Evolutionary conservation across 495 filamentous ascomycete genomes (phyloP).

Genomic region (Tuber indicum): DNA sequence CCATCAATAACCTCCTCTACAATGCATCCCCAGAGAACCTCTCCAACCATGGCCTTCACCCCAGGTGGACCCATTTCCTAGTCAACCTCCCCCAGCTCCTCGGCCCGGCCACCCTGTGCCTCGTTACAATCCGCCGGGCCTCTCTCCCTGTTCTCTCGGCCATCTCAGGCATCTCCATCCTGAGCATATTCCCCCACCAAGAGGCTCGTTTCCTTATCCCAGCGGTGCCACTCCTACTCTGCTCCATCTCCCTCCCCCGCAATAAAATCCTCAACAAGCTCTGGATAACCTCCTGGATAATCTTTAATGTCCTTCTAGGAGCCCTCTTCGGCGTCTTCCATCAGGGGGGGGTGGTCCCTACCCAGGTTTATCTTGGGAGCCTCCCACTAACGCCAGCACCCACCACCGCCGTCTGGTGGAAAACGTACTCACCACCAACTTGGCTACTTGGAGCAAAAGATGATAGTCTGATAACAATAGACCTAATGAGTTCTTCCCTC

Average conservation of each 20-base stretch:
- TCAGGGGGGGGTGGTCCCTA: constrained; percentile 83
- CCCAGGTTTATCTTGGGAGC: constrained; percentile 51
- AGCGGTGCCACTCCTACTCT: constrained; percentile 77
- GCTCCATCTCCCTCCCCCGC: constrained; percentile 63
- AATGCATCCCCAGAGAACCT: constrained; percentile 72
- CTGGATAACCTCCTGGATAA: constrained; percentile 66
- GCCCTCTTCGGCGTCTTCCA: constrained; percentile 87
- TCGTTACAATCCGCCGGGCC: constrained; percentile 53
- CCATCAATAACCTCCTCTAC: constrained; percentile 84
- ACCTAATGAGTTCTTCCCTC: constrained; percentile 75
- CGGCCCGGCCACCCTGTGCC: constrained; percentile 71
- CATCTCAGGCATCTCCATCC: constrained; percentile 66
- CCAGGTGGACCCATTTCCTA: constrained; percentile 80
- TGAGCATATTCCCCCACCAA: constrained; percentile 86
- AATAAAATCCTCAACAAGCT: constrained; percentile 44
- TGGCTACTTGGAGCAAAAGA: constrained; percentile 76
- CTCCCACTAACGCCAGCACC: constrained; percentile 45
- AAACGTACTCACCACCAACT: constrained; percentile 87
- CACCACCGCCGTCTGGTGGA: constrained; percentile 88
- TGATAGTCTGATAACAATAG: constrained; percentile 59
- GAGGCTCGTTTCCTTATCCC: constrained; percentile 92
- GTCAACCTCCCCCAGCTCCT: constrained; percentile 82
- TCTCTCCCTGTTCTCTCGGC: constrained; percentile 63
- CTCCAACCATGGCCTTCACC: constrained; percentile 83
- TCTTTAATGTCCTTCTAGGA: constrained; percentile 74